Percentiles rank a stretch among this genome's conserved stretches.
These are phyloP conservation scores for Citrus inodora DNA, from an alignment of 345 rosid genomes.

Conservation along the genomic window DNA sequence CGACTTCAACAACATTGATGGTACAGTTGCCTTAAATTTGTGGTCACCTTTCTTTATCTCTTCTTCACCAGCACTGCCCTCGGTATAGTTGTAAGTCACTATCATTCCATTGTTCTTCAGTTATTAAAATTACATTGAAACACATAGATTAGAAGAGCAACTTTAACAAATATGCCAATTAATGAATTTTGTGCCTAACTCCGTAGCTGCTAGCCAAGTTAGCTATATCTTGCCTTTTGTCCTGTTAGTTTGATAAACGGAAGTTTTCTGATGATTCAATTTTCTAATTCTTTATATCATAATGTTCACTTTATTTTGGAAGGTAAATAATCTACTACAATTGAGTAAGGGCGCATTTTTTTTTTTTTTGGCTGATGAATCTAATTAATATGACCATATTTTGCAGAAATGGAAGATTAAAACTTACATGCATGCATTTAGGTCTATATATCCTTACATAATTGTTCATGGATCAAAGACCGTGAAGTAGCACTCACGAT, in stretches of 20 bases:
- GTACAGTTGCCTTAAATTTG: slow-evolving; percentile 33
- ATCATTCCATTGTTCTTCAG: not conserved
- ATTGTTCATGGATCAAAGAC: slow-evolving; percentile 23
- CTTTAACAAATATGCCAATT: not conserved
- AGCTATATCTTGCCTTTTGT: not conserved
- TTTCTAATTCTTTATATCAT: slow-evolving; percentile 2
- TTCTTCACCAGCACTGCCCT: slow-evolving; percentile 58
- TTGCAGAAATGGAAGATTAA: not conserved
- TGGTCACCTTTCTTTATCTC: slow-evolving; percentile 57
- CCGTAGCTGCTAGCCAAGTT: not conserved
- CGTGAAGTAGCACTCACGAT: slow-evolving; percentile 68
- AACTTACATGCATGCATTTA: not conserved
- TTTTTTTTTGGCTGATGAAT: not conserved
- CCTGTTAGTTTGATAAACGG: not conserved
- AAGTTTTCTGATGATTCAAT: not conserved
- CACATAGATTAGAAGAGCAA: not conserved
- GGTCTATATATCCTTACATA: not conserved
- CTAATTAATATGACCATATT: not conserved
- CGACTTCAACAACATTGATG: slow-evolving; percentile 33
- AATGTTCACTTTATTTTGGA: slow-evolving; percentile 52
- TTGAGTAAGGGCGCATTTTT: not conserved
- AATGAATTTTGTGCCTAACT: not conserved
- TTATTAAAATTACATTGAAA: not conserved
- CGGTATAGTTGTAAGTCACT: slow-evolving; percentile 52
- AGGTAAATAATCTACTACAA: slow-evolving; percentile 27